A percentile compares a stretch with the other conserved stretches of the same genome.
Conservation (phyloP, 306 rosid genomes). For the Pyrus betulifolia region DNA sequence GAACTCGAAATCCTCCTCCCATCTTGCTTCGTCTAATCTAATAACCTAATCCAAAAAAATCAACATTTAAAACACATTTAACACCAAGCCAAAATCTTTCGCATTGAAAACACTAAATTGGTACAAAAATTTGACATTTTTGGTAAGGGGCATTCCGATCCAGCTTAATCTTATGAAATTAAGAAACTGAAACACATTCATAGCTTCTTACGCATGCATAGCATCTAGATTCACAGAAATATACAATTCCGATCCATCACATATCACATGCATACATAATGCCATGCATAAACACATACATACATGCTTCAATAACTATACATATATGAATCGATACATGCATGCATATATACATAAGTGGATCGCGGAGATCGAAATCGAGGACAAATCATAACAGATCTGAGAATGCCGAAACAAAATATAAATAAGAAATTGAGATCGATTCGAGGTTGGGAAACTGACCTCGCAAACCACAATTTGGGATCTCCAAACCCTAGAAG, state of each 20-base stretch:
- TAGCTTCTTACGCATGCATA: not conserved
- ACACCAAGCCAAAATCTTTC: not conserved
- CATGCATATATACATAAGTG: too few species aligned
- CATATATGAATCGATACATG: too few species aligned
- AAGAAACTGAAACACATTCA: not conserved
- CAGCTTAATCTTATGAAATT: not conserved
- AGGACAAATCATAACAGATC: not conserved
- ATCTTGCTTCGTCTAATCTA: conserved; percentile 33
- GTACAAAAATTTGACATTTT: not conserved
- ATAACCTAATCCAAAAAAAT: not conserved
- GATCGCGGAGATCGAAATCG: not conserved
- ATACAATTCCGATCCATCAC: not conserved
- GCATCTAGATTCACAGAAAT: not conserved
- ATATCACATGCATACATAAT: not conserved
- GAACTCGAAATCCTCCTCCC: conserved; percentile 98
- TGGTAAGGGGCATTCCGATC: not conserved
- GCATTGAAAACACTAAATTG: not conserved
- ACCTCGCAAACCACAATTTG: not conserved
- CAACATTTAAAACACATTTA: not conserved
- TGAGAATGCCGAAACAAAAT: not conserved
- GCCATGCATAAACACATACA: not conserved
- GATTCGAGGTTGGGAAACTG: not conserved
- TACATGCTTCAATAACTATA: too few species aligned
- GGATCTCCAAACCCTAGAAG: conserved; percentile 12
- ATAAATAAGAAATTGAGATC: not conserved